Evolutionary conservation across 176 grass and related monocot genomes (phyloP).

Genomic region (Bonia amplexicaulis): DNA sequence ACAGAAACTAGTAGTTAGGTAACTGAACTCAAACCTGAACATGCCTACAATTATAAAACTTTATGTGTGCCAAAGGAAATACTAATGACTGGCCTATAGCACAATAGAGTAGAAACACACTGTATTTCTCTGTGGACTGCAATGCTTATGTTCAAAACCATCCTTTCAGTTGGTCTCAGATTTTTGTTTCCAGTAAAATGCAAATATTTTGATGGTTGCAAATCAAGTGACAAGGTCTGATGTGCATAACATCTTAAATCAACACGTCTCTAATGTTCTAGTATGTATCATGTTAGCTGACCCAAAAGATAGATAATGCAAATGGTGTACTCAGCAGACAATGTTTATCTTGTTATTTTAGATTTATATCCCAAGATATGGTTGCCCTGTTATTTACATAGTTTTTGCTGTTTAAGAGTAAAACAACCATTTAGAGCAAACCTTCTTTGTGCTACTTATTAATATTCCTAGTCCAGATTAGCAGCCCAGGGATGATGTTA

Average conservation of each 20-base stretch:
- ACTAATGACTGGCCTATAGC: neutral
- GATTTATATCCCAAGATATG: neutral
- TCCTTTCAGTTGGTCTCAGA: neutral
- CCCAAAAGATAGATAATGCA: neutral
- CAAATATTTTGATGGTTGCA: neutral
- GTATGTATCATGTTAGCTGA: neutral
- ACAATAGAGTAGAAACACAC: neutral
- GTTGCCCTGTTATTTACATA: neutral
- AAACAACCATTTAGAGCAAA: too few species aligned
- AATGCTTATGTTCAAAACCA: neutral
- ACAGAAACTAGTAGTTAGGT: neutral
- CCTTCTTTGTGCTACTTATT: too few species aligned
- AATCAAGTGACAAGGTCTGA: neutral
- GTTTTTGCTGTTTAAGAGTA: too few species aligned
- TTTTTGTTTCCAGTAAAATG: neutral
- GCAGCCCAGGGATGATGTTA: neutral
- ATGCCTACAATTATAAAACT: neutral
- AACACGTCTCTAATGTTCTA: neutral
- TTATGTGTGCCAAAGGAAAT: neutral
- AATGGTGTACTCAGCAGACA: neutral
- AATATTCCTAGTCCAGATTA: too few species aligned
- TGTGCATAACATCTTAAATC: neutral
- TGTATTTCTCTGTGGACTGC: neutral
- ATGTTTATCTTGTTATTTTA: slow-evolving; percentile 5
- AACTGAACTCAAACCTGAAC: neutral